phyloP scores from a whole-genome alignment of 192 early-diverging fungal species.

The Backusella australiensis region DNA sequence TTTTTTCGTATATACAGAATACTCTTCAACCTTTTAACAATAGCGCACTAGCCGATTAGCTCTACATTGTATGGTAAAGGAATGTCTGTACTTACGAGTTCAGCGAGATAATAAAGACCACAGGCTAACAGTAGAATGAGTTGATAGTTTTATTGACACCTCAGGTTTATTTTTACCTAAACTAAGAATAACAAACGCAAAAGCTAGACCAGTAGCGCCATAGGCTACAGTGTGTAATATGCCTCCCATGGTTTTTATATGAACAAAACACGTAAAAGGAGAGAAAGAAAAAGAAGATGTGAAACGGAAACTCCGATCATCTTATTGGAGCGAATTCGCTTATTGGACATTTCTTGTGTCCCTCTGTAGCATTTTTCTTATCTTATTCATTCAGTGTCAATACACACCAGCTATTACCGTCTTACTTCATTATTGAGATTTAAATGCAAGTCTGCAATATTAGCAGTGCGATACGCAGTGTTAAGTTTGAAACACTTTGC shows the following conservation, averaged over 20 bases:
- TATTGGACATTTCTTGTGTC: too few relatives aligned
- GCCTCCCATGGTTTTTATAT: background rate
- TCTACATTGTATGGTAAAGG: constrained; percentile 16
- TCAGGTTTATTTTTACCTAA: constrained; percentile 42
- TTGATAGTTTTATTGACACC: background rate
- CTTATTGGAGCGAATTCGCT: too few relatives aligned
- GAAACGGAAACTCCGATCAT: too few relatives aligned
- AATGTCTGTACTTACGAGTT: constrained; percentile 44
- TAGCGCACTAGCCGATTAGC: background rate
- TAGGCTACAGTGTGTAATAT: constrained; percentile 53
- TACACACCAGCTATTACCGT: too few relatives aligned
- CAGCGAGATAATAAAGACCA: constrained; percentile 81
- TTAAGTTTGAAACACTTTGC: too few relatives aligned
- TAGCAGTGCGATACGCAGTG: too few relatives aligned
- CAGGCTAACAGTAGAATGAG: constrained; percentile 52
- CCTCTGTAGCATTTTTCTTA: too few relatives aligned
- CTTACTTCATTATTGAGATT: too few relatives aligned
- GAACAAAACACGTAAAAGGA: background rate
- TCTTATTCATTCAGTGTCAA: too few relatives aligned
- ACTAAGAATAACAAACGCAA: constrained; percentile 56
- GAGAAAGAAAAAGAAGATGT: background rate
- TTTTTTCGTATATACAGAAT: constrained; percentile 75
- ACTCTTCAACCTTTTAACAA: constrained; percentile 60
- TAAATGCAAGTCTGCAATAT: too few relatives aligned
- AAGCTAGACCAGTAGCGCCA: constrained; percentile 43